Percentiles rank a stretch among this genome's conserved stretches.
Conservation (phyloP, 495 filamentous ascomycete genomes). For the Penicillium soppii region DNA sequence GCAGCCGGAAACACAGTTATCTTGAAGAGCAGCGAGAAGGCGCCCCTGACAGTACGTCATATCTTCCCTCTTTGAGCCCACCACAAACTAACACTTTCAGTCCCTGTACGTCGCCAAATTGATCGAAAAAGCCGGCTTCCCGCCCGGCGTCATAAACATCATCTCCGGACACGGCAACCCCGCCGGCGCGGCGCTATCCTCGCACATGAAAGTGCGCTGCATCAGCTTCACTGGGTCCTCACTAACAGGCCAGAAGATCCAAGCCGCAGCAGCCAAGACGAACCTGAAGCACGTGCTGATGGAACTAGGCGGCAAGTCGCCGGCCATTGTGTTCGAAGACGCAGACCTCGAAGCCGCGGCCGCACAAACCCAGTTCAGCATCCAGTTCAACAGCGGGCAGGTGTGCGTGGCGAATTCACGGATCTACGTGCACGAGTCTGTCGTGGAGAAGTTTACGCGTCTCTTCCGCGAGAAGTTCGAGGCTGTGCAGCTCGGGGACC, state of each 20-base stretch:
- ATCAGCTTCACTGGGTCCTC: slow-evolving; percentile 90
- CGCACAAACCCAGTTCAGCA: slow-evolving; percentile 73
- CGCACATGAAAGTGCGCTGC: slow-evolving; percentile 69
- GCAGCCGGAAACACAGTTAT: slow-evolving; percentile 60
- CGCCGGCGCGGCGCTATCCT: slow-evolving; percentile 48
- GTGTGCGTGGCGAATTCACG: slow-evolving; percentile 88
- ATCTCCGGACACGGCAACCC: slow-evolving; percentile 55
- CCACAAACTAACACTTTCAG: slow-evolving; percentile 57
- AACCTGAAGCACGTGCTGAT: slow-evolving; percentile 93
- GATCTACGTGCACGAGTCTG: slow-evolving; percentile 75
- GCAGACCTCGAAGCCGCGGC: slow-evolving; percentile 83
- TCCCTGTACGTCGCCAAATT: slow-evolving; percentile 70
- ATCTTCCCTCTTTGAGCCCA: slow-evolving; percentile 36
- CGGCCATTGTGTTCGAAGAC: slow-evolving; percentile 83
- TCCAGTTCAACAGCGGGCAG: slow-evolving; percentile 76
- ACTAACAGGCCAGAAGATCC: slow-evolving; percentile 77
- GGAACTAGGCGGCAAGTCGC: slow-evolving; percentile 91
- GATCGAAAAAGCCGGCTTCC: slow-evolving; percentile 59
- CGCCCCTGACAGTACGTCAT: slow-evolving; percentile 49
- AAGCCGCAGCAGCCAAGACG: slow-evolving; percentile 74
- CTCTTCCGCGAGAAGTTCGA: slow-evolving; percentile 66
- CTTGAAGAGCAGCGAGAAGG: slow-evolving; percentile 58
- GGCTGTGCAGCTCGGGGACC: slow-evolving; percentile 70
- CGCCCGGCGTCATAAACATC: slow-evolving; percentile 55
- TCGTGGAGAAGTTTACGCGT: slow-evolving; percentile 74